Evolutionary conservation across 176 grass and related monocot genomes (phyloP), one percentile per base, ranked within the genome.

Genomic region (Olyra latifolia): DNA sequence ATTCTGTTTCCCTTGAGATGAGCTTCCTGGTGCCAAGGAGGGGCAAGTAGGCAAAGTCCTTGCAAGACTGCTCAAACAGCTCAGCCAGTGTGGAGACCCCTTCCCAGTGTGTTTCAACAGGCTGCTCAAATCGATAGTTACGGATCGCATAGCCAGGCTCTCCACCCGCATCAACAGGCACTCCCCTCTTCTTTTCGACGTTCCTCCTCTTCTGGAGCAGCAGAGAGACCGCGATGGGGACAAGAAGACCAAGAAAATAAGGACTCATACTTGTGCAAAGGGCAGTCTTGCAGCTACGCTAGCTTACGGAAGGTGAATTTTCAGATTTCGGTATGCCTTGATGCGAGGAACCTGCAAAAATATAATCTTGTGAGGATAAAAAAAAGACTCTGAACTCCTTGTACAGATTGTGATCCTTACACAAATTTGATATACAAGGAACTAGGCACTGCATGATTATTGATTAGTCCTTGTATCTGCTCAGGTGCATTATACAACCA

Each of bases 41-140:
- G 23, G 92, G 88, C 92, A 87, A 89, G 77, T 91, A 69, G 13
- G 85, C 46, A 85, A 83, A 95, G 49, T 72, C 77, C 64, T 87
- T 95, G 83, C 95, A 95, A 23, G 95, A 94, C 28, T 74, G 90
- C 78, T 93, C 95, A 20, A 98, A 98, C 12, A 98, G 81, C 58
- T 94, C 80, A 29, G 92, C 90, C 7, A 98, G 88, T 1, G 95
- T 98, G 32, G 73, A 71, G 70, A 98, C 63, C 2, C 95, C 95
- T 57, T 91, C 85, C 95, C 96, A 98, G 49, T 95, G 90, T 35
- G 92, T 92, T 56, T 89, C 90, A 20, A 95, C 88, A 6, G 84
- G 96, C 5, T 77, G 76, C 2, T 79, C 69, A 67, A 98, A 95
- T 5, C 90, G 90, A 62, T 91, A 77, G 71, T 93, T 98, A 11